Percentiles rank a stretch among this genome's conserved stretches.
Evolutionary conservation across 129 eudicot species (phyloP).

Genomic region (Tagetes patula): DNA sequence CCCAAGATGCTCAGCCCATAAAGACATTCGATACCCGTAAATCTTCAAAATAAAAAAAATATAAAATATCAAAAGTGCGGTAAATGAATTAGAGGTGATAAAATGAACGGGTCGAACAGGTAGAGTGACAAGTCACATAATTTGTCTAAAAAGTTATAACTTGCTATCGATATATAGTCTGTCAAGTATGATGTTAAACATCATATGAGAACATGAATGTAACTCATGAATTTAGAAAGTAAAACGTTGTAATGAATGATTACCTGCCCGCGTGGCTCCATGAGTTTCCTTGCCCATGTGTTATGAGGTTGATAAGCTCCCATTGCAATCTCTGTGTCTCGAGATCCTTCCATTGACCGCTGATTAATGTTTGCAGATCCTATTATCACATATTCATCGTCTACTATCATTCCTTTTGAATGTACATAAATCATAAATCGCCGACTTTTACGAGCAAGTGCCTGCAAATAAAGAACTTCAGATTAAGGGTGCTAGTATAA

Average conservation of each 20-base stretch:
- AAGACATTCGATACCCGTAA: constrained; percentile 89
- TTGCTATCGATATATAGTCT: neutral
- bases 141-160: neutral
- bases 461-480: constrained; percentile 39
- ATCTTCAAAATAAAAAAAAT: constrained; percentile 38
- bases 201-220: neutral
- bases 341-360: constrained; percentile 88
- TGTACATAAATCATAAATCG: constrained; percentile 96
- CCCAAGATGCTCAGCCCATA: constrained; percentile 94
- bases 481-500: neutral
- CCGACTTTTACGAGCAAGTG: constrained; percentile 57
- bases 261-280: constrained; percentile 84
- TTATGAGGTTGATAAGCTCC: constrained; percentile 94
- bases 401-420: constrained; percentile 97
- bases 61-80: neutral
- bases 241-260: constrained; percentile 3
- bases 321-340: constrained; percentile 99
- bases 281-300: constrained; percentile 68
- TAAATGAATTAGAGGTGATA: neutral
- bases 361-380: constrained; percentile 94
- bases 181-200: neutral
- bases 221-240: neutral
- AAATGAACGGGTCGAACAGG: neutral
- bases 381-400: constrained; percentile 80
- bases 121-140: neutral